These are phyloP conservation scores for Quercus parvula DNA, from an alignment of 306 rosid species.

Conservation along the genomic window DNA sequence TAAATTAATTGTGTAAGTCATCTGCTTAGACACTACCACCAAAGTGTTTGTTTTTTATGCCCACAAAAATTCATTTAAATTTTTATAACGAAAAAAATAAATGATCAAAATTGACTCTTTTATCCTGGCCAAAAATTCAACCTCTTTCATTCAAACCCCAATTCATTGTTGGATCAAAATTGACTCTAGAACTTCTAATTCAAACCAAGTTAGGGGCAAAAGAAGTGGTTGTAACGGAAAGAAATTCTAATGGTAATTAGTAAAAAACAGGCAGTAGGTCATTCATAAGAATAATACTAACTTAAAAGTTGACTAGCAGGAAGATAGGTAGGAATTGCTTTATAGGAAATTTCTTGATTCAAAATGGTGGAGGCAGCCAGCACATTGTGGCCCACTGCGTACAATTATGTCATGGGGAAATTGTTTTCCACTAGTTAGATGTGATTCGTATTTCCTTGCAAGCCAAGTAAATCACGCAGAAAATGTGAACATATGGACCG, in stretches of 20 bases:
- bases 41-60: too few species aligned
- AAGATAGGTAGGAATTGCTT: slow-evolving; percentile 16
- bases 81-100: background rate
- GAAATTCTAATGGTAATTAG: background rate
- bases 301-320: slow-evolving; percentile 2
- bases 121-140: background rate
- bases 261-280: background rate
- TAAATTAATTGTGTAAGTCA: too few species aligned
- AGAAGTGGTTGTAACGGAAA: slow-evolving; percentile 19
- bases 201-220: background rate
- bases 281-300: background rate
- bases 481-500: slow-evolving; percentile 19
- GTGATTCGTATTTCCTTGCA: slow-evolving; percentile 28
- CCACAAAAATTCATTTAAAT: too few species aligned
- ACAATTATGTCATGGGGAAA: background rate
- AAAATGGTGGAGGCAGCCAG: background rate
- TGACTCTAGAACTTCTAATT: background rate
- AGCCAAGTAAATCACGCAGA: slow-evolving; percentile 28
- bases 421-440: slow-evolving; percentile 11
- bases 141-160: background rate
- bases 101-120: background rate
- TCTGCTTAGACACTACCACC: too few species aligned
- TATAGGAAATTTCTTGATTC: slow-evolving; percentile 12
- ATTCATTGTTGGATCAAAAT: background rate
- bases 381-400: slow-evolving; percentile 11